These are phyloP conservation scores for Fusarium verrucosum DNA, from an alignment of 2,329 filamentous ascomycete genomes.

Conservation along the genomic window DNA sequence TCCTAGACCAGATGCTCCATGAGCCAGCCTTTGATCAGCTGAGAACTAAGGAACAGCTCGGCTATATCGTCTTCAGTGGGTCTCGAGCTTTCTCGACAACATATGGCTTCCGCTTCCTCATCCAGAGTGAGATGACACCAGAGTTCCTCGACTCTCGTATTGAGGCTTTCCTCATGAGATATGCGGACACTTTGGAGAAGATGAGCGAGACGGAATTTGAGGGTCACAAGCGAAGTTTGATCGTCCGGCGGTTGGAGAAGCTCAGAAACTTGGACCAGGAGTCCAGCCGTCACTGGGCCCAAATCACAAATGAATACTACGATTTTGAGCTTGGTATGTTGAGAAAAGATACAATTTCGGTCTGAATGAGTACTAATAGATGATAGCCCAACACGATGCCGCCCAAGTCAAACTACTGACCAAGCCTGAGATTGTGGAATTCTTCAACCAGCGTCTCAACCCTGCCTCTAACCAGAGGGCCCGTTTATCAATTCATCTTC, in stretches of 20 bases:
- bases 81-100: conserved; percentile 76
- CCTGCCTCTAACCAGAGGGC: conserved; percentile 77
- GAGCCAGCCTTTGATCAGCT: conserved; percentile 96
- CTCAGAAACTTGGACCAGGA: conserved; percentile 92
- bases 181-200: conserved; percentile 70
- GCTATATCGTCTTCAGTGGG: conserved; percentile 93
- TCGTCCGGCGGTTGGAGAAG: conserved; percentile 88
- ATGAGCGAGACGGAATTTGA: conserved; percentile 91
- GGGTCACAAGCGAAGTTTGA: conserved; percentile 86
- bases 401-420: conserved; percentile 76
- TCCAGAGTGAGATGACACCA: conserved; percentile 89
- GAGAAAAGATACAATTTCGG: background rate
- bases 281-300: conserved; percentile 81
- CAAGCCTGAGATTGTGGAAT: conserved; percentile 81
- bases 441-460: conserved; percentile 79
- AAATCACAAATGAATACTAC: conserved; percentile 86
- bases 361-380: conserved; percentile 26
- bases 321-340: conserved; percentile 85
- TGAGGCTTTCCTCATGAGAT: conserved; percentile 79
- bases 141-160: conserved; percentile 88
- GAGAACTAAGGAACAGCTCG: conserved; percentile 95
- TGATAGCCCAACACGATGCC: conserved; percentile 77
- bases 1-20: conserved; percentile 89
- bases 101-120: conserved; percentile 86
- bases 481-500: conserved; percentile 86